Percentiles rank a stretch among this genome's conserved stretches.
Conservation (phyloP, 1,284 basidiomycete species). For the Cutaneotrichosporon sp. region DNA sequence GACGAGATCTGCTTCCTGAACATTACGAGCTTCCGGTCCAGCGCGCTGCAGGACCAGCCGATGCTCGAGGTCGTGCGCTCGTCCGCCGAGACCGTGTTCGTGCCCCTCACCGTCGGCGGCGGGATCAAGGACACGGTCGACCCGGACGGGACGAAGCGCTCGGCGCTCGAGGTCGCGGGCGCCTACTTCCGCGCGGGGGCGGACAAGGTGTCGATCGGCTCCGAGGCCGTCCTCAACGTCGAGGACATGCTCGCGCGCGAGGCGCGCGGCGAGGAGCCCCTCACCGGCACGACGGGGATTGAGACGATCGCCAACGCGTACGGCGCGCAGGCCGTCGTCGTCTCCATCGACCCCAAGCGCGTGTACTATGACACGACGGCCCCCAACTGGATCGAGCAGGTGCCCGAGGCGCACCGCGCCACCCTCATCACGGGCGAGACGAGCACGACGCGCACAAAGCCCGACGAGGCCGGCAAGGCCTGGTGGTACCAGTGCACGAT, state of each 20-base stretch:
- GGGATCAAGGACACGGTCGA: constrained; percentile 97
- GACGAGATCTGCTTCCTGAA: constrained; percentile 98
- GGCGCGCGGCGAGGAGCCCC: constrained; percentile 57
- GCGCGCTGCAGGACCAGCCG: constrained; percentile 92
- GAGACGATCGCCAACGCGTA: constrained; percentile 90
- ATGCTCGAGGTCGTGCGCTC: constrained; percentile 95
- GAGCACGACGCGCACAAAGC: constrained; percentile 56
- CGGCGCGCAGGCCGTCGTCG: constrained; percentile 96
- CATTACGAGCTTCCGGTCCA: constrained; percentile 98
- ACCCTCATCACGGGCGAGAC: constrained; percentile 54
- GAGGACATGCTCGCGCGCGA: constrained; percentile 69
- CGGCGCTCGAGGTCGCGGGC: constrained; percentile 91
- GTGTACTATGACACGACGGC: constrained; percentile 72
- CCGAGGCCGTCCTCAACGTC: constrained; percentile 91
- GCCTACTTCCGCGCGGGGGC: constrained; percentile 97
- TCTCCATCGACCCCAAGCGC: constrained; percentile 91
- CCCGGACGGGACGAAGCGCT: constrained; percentile 84
- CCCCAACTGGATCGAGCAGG: constrained; percentile 66
- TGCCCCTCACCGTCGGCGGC: constrained; percentile 98
- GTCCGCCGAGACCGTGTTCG: constrained; percentile 88
- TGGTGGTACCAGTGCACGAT: constrained; percentile 99
- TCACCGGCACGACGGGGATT: constrained; percentile 69
- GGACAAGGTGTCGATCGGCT: constrained; percentile 91
- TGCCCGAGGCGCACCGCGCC: constrained; percentile 56
- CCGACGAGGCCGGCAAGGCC: constrained; percentile 68